Evolutionary conservation across 164 flowering plant species (phyloP), one percentile per base, ranked within the genome.

Genomic region (Santalum album): DNA sequence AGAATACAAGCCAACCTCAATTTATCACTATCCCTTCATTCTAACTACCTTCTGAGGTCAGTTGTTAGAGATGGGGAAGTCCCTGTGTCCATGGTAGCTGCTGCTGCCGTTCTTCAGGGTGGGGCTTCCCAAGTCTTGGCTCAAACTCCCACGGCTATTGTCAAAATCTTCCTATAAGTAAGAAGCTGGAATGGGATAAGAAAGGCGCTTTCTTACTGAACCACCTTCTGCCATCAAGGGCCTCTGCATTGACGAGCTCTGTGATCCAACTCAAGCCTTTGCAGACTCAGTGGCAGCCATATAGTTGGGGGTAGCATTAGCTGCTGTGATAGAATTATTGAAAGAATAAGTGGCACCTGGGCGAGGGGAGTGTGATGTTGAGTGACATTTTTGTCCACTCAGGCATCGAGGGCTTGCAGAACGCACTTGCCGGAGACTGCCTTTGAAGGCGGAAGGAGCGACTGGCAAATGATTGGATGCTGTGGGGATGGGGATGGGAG

Each of bases 201-300:
- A 74, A 0, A 87, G 72, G 1, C 95, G 67, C 63, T 87, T 90
- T 59, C 60, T 81, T 0, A 63, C 90, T 0, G 77, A 61, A 12
- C 81, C 77, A 3, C 39, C 48, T 26, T 83, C 96, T 3, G 83
- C 84, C 10, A 79, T 79, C 11, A 67, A 65, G 45, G 81, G 68
- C 64, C 81, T 72, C 43, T 76, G 83, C 55, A 72, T 71, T 14
- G 94, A 87, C 18, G 76, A 78, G 38, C 90, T 81, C 15, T 66
- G 82, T 6, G 94, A 80, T 46, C 97, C 70, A 12, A 68, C 21
- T 51, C 87, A 50, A 2, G 96, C 96, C 56, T 75, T 80, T 17
- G 98, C 91, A 2, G 98, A 90, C 54, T 77, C 98, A 0, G 98
- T 90, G 26, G 95, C 80, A 1, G 86, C 81, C 98, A 90, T 90